Evolutionary conservation across 108 stramenopile species (phyloP), one percentile per base, ranked within the genome.

Genomic region (Fragilaria crotonensis): DNA sequence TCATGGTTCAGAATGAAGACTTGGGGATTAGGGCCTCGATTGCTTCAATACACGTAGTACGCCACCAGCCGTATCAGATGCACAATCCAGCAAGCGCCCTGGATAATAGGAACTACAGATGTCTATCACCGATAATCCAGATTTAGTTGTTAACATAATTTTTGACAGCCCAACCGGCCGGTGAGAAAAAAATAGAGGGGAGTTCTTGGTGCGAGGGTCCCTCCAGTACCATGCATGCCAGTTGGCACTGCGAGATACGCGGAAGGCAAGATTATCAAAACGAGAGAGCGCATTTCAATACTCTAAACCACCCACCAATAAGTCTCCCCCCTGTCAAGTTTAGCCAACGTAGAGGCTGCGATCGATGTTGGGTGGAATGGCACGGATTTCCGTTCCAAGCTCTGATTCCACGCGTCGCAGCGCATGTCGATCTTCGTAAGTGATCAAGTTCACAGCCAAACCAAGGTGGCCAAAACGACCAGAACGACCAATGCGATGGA

Each of bases 391-490:
- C 5, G 98, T 99, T 30, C 91, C 96, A 41, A 99, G 77, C 68
- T 99, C 98, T 63, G 95, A 86, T 62, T 98, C 97, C 47, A 97
- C 71, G 59, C 80, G 77, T 64, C 94, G 80, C 72, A 93, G 59
- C 25, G 62, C 60, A 41, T 85, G 71, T 25, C 79, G 67, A 66
- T 99, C 98, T 23, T 99, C 96, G 67, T 87, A 87, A 32, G 97
- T 99, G 60, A 99, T 98, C 48, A 99, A 77, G 68, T 97, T 98
- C 54, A 99, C 93, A 21, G 99, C 96, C 32, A 99, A 80, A 30
- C 97, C 99, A 60, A 96, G 79, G 72, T 97, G 97, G 4, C 99
- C 99, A 59, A 97, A 98, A 30, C 99, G 84, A 61, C 97, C 99
- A 3, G 95, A 91, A 33, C 99, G 81, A 26, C 99, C 99, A 52